Conservation (phyloP, 2,329 filamentous ascomycete genomes). For the Fonsecaea pedrosoi region DNA sequence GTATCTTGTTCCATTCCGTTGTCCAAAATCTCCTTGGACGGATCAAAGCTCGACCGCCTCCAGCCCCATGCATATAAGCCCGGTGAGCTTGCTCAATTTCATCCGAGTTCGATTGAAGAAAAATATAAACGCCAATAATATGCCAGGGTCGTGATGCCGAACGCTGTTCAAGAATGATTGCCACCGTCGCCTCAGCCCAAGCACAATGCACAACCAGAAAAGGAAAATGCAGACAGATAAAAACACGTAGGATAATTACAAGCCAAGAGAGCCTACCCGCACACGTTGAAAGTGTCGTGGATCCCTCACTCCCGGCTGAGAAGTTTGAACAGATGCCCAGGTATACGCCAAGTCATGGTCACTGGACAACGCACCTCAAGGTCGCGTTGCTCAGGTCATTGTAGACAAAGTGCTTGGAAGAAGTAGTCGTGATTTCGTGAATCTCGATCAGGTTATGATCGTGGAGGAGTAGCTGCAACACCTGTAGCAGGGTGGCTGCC, state of each 20-base stretch:
- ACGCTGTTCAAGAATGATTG: constrained; percentile 15
- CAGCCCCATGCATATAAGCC: constrained; percentile 14
- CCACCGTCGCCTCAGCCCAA: neutral
- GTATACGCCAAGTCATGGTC: constrained; percentile 13
- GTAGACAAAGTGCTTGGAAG: constrained; percentile 2
- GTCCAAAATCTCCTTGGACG: constrained; percentile 25
- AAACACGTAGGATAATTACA: constrained; percentile 26
- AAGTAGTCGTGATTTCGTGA: constrained; percentile 17
- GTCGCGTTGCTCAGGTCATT: neutral
- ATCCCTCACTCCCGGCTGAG: constrained; percentile 1
- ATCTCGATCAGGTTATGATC: constrained; percentile 24
- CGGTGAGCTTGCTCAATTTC: constrained; percentile 6
- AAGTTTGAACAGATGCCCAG: constrained; percentile 12
- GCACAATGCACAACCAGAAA: neutral
- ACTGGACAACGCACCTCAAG: constrained; percentile 1
- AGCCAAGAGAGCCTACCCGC: constrained; percentile 1
- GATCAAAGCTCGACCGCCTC: constrained; percentile 29
- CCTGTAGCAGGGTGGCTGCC: constrained; percentile 28
- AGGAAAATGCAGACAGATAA: constrained; percentile 6
- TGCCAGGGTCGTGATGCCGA: constrained; percentile 15
- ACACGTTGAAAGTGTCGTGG: neutral
- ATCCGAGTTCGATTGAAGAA: neutral
- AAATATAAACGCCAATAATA: constrained; percentile 24
- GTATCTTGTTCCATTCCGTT: constrained; percentile 28
- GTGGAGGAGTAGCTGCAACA: constrained; percentile 30